Conservation (phyloP, 768 basidiomycete genomes). For the Boletus coccyginus region DNA sequence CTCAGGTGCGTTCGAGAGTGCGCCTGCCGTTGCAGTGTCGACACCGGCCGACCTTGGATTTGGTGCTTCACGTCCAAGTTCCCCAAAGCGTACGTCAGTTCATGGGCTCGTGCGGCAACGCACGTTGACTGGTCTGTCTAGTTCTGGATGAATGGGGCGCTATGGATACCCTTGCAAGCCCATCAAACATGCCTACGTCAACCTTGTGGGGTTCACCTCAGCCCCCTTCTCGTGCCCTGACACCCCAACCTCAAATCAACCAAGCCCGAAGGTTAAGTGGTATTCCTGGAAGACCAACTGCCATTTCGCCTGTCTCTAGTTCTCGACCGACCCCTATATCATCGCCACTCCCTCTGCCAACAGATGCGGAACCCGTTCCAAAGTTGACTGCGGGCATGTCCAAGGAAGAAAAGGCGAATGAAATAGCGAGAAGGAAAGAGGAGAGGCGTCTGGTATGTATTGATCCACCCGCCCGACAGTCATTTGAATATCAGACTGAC, state of each 20-base stretch:
- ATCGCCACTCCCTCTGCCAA: slow-evolving; percentile 13
- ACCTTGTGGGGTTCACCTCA: slow-evolving; percentile 19
- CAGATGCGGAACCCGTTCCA: slow-evolving; percentile 11
- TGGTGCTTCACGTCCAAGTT: slow-evolving; percentile 11
- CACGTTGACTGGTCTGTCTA: not conserved
- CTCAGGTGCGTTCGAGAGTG: slow-evolving; percentile 75
- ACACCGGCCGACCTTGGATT: slow-evolving; percentile 29
- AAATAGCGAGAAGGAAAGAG: slow-evolving; percentile 88
- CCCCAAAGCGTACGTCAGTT: slow-evolving; percentile 10
- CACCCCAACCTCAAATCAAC: slow-evolving; percentile 18
- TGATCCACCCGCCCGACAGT: not conserved
- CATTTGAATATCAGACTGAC: too few species aligned
- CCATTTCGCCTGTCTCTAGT: slow-evolving; percentile 15
- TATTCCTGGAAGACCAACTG: not conserved
- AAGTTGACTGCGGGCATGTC: slow-evolving; percentile 49
- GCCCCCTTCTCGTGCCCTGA: slow-evolving; percentile 14
- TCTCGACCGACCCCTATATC: slow-evolving; percentile 26
- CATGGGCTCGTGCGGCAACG: not conserved
- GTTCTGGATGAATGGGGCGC: slow-evolving; percentile 23
- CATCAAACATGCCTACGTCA: slow-evolving; percentile 1
- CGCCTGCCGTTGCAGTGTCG: slow-evolving; percentile 30
- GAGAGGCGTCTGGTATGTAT: slow-evolving; percentile 79
- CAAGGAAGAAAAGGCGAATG: slow-evolving; percentile 92
- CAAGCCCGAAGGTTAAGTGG: slow-evolving; percentile 5
- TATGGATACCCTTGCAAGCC: slow-evolving; percentile 8